phyloP scores from a whole-genome alignment of 2,329 filamentous ascomycete species.

The Calonectria montana region DNA sequence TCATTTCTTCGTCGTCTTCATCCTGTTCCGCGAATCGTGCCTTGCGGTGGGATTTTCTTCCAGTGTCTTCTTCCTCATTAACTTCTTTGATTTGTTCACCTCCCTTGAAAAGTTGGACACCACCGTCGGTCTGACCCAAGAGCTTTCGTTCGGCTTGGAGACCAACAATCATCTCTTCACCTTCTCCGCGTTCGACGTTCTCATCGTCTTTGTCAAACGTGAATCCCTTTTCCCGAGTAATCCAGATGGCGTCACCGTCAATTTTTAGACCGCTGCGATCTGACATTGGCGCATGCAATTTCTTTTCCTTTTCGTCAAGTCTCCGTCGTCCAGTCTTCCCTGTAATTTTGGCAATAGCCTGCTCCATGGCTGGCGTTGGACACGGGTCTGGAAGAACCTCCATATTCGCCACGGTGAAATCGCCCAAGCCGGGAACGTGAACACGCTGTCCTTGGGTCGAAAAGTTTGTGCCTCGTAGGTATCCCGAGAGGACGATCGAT shows the following conservation, averaged over 20 bases:
- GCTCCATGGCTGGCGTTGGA: constrained; percentile 91
- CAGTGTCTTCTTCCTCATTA: constrained; percentile 65
- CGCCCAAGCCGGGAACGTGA: constrained; percentile 92
- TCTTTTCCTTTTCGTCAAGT: constrained; percentile 95
- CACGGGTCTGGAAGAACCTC: constrained; percentile 94
- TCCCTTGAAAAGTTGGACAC: constrained; percentile 86
- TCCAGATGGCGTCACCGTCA: constrained; percentile 97
- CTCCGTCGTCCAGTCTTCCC: constrained; percentile 85
- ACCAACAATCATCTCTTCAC: constrained; percentile 93
- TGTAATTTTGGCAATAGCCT: constrained; percentile 83
- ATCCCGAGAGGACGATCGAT: constrained; percentile 91
- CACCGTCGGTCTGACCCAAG: constrained; percentile 84
- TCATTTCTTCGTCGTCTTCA: constrained; percentile 67
- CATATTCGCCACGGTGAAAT: constrained; percentile 84
- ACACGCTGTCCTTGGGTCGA: constrained; percentile 85
- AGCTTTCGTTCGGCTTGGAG: constrained; percentile 85
- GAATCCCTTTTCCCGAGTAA: constrained; percentile 75
- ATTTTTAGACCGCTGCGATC: constrained; percentile 96
- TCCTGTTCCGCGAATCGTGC: constrained; percentile 70
- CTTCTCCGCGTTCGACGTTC: constrained; percentile 83
- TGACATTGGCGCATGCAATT: constrained; percentile 97
- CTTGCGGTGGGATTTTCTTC: constrained; percentile 69
- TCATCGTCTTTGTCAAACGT: constrained; percentile 79
- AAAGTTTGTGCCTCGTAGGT: constrained; percentile 95
- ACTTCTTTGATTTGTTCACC: constrained; percentile 75